Conservation (phyloP, 305 asterid species). For the Withania somnifera region DNA sequence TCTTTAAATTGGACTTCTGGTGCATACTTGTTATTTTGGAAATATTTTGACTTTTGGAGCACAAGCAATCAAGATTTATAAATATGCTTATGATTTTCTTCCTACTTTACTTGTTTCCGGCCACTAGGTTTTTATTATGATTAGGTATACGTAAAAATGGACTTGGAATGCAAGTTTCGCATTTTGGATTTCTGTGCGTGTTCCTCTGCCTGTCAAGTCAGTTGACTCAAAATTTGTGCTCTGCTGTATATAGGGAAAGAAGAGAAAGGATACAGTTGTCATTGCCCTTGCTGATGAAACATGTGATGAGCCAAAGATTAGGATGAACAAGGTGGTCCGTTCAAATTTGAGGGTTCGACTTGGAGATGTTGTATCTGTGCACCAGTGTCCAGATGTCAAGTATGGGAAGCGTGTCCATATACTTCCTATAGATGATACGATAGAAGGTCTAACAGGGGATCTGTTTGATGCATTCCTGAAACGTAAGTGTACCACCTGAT, state of each 20-base stretch:
- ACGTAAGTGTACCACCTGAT: constrained; percentile 33
- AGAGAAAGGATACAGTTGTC: constrained; percentile 70
- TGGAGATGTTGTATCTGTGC: constrained; percentile 74
- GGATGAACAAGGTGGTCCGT: constrained; percentile 81
- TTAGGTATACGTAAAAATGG: not conserved
- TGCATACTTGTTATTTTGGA: not conserved
- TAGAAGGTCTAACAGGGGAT: constrained; percentile 81
- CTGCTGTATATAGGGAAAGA: constrained; percentile 42
- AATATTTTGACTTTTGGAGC: not conserved
- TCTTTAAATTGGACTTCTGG: not conserved
- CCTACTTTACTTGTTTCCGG: not conserved
- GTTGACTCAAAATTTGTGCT: not conserved
- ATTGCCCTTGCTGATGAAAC: constrained; percentile 73
- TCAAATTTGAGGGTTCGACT: constrained; percentile 64
- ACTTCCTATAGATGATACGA: constrained; percentile 68
- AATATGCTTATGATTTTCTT: not conserved
- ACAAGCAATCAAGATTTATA: not conserved
- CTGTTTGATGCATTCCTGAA: constrained; percentile 62
- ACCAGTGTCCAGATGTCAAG: constrained; percentile 81
- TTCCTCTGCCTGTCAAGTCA: not conserved
- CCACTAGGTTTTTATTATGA: not conserved
- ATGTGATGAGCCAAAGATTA: constrained; percentile 70
- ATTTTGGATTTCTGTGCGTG: not conserved
- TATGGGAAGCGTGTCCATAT: constrained; percentile 76
- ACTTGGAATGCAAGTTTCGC: not conserved